A percentile compares a stretch with the other conserved stretches of the same genome.
Evolutionary conservation across 192 early-diverging fungal genomes (phyloP).

Genomic region (Gonapodya sp.): DNA sequence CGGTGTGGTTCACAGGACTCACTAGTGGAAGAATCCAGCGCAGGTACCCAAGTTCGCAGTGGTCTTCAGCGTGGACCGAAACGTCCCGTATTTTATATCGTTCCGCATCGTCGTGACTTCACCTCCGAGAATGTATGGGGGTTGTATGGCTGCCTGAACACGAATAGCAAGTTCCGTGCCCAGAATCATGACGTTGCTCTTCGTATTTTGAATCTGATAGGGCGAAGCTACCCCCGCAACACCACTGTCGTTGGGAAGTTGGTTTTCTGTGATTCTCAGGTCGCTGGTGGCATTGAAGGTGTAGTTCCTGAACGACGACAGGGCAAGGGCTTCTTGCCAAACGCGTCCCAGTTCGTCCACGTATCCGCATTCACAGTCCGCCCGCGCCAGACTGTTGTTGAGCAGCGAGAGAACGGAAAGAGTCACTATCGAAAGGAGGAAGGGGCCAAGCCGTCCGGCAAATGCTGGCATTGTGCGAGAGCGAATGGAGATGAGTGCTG

Average conservation of each 20-base stretch:
- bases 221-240: neutral
- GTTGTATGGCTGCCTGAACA: neutral
- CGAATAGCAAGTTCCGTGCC: neutral
- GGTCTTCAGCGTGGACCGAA: neutral
- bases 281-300: neutral
- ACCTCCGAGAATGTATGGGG: neutral
- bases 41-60: neutral
- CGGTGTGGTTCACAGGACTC: neutral
- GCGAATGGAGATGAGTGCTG: too few relatives aligned
- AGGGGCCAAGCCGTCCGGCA: too few relatives aligned
- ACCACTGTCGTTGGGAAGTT: neutral
- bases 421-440: too few relatives aligned
- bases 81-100: neutral
- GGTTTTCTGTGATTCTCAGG: neutral
- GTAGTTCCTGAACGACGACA: neutral
- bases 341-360: neutral
- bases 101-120: neutral
- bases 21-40: conserved; percentile 1
- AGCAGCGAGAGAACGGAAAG: too few relatives aligned
- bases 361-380: neutral
- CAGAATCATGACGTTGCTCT: neutral
- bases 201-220: neutral
- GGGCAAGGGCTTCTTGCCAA: neutral
- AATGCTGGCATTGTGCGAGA: too few relatives aligned
- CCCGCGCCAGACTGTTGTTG: too few relatives aligned